Evolutionary conservation across 2,329 filamentous ascomycete species (phyloP).

Genomic region (Monilinia polystroma): DNA sequence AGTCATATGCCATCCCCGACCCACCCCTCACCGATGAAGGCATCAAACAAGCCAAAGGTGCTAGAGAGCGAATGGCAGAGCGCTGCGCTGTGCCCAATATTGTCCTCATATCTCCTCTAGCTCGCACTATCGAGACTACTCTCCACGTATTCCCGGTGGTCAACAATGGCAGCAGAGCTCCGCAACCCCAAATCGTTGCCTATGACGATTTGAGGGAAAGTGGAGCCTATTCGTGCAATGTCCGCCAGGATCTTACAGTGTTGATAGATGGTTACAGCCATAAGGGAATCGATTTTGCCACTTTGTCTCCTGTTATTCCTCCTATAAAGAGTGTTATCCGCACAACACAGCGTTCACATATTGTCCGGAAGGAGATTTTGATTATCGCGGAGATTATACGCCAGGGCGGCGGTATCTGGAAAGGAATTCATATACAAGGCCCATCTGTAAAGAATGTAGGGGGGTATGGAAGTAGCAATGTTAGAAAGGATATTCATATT

Average conservation of each 20-base stretch:
- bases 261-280: not conserved
- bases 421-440: constrained; percentile 1
- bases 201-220: constrained; percentile 16
- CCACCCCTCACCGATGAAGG: not conserved
- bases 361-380: not conserved
- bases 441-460: no score
- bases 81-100: not conserved
- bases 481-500: constrained; percentile 3
- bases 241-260: not conserved
- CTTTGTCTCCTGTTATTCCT: not conserved
- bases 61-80: not conserved
- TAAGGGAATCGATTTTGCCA: constrained; percentile 1
- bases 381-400: not conserved
- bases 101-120: constrained; percentile 4
- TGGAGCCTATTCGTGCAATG: constrained; percentile 2
- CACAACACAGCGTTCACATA: not conserved
- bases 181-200: constrained; percentile 7
- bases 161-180: not conserved
- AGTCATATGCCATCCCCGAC: constrained; percentile 2
- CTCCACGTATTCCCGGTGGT: not conserved
- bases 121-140: constrained; percentile 12
- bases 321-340: not conserved
- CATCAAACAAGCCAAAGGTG: not conserved
- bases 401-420: constrained; percentile 10
- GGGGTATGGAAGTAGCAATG: no score